phyloP scores from a whole-genome alignment of 306 rosid genomes.

The Dryas octopetala region DNA sequence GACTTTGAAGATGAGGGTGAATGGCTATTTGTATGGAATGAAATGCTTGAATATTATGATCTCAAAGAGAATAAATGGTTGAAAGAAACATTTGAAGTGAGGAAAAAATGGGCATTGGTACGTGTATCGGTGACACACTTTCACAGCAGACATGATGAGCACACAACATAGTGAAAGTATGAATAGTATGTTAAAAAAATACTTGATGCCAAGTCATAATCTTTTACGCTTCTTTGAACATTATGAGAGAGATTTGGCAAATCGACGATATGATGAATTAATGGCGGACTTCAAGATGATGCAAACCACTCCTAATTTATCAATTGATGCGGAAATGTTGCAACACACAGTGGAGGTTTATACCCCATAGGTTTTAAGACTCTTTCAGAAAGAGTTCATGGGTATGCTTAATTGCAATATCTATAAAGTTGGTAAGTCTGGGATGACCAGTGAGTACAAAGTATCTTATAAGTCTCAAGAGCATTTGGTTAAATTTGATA shows the following conservation, averaged over 20 bases:
- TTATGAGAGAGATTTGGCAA: not conserved
- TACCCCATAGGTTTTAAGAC: not conserved
- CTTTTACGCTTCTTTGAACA: not conserved
- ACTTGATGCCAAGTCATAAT: not conserved
- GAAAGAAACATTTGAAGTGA: not conserved
- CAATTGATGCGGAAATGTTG: not conserved
- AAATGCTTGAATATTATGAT: conserved; percentile 5
- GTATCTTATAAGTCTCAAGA: not conserved
- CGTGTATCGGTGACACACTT: not conserved
- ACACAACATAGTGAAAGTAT: not conserved
- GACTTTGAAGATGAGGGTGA: conserved; percentile 16
- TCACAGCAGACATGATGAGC: not conserved
- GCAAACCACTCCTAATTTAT: not conserved
- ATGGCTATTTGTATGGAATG: conserved; percentile 3
- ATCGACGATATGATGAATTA: not conserved
- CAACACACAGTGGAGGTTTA: not conserved
- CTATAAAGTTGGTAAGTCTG: not conserved
- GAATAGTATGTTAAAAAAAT: conserved; percentile 1
- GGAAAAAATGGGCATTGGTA: not conserved
- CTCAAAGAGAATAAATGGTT: conserved; percentile 11
- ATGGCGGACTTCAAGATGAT: not conserved
- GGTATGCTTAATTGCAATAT: not conserved
- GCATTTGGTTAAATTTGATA: not conserved
- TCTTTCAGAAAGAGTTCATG: not conserved
- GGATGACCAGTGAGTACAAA: not conserved